Percentiles rank a stretch among this genome's conserved stretches.
Evolutionary conservation across 345 rosid species (phyloP).

Genomic region (Laguncularia racemosa): DNA sequence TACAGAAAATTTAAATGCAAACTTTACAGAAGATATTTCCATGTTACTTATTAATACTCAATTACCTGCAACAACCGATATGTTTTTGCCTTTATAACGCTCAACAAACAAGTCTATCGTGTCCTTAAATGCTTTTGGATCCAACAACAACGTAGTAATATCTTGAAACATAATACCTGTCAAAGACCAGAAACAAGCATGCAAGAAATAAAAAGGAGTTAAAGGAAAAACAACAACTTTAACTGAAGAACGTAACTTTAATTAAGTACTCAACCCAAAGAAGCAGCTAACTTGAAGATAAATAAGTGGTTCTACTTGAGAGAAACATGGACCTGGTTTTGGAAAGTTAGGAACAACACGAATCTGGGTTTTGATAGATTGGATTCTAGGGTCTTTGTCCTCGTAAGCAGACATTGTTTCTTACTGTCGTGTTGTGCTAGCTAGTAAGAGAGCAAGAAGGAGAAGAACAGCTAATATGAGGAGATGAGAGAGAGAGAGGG

Average conservation of each 20-base stretch:
- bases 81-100: slow-evolving; percentile 33
- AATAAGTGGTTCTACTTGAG: too few relatives aligned
- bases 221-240: not conserved
- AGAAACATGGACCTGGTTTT: slow-evolving; percentile 40
- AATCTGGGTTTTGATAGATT: slow-evolving; percentile 16
- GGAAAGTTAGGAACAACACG: slow-evolving; percentile 29
- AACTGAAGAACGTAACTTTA: too few relatives aligned
- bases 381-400: slow-evolving; percentile 26
- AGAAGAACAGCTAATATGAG: too few relatives aligned
- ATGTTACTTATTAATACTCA: not conserved
- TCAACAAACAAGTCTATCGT: slow-evolving; percentile 48
- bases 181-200: not conserved
- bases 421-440: too few relatives aligned
- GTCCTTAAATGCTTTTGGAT: slow-evolving; percentile 38
- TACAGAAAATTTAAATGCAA: too few relatives aligned
- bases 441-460: too few relatives aligned
- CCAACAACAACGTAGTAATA: slow-evolving; percentile 40
- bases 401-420: slow-evolving; percentile 56
- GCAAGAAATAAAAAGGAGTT: not conserved
- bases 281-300: too few relatives aligned
- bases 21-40: not conserved
- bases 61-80: slow-evolving; percentile 45
- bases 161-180: slow-evolving; percentile 48
- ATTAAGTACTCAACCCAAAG: too few relatives aligned
- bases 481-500: too few relatives aligned